A percentile compares a stretch with the other conserved stretches of the same genome.
Conservation (phyloP, 148 eudicot genomes). For the Chenopodium berlandieri region DNA sequence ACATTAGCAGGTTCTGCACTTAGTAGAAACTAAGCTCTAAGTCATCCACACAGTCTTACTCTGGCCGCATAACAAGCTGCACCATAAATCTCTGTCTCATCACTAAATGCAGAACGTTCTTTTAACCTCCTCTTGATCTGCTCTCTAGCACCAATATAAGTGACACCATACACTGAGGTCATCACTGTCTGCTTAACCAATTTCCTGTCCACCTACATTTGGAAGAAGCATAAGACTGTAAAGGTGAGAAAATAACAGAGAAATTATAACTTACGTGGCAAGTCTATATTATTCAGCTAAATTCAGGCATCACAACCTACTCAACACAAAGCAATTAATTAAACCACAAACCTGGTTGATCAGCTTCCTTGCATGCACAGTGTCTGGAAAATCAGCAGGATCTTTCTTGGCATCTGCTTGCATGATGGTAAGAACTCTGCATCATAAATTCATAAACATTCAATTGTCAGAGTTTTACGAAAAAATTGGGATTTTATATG, state of each 20-base stretch:
- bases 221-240: constrained; percentile 2
- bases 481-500: background rate
- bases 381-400: constrained; percentile 64
- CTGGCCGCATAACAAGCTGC: constrained; percentile 93
- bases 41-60: constrained; percentile 38
- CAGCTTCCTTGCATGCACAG: constrained; percentile 58
- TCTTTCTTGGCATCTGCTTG: constrained; percentile 71
- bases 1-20: constrained; percentile 3
- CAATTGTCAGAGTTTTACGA: background rate
- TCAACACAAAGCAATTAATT: background rate
- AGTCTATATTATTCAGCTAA: background rate
- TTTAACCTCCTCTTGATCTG: constrained; percentile 91
- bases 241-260: background rate
- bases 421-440: constrained; percentile 90
- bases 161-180: constrained; percentile 99
- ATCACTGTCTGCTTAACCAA: constrained; percentile 98
- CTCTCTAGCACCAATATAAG: constrained; percentile 93
- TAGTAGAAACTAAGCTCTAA: constrained; percentile 9
- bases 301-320: background rate
- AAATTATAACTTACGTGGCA: background rate
- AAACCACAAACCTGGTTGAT: constrained; percentile 60
- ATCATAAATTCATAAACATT: background rate
- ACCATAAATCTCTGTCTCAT: constrained; percentile 63
- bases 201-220: constrained; percentile 83
- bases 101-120: constrained; percentile 67